Evolutionary conservation across 2,329 filamentous ascomycete genomes (phyloP).

Genomic region (Talaromyces sp.): DNA sequence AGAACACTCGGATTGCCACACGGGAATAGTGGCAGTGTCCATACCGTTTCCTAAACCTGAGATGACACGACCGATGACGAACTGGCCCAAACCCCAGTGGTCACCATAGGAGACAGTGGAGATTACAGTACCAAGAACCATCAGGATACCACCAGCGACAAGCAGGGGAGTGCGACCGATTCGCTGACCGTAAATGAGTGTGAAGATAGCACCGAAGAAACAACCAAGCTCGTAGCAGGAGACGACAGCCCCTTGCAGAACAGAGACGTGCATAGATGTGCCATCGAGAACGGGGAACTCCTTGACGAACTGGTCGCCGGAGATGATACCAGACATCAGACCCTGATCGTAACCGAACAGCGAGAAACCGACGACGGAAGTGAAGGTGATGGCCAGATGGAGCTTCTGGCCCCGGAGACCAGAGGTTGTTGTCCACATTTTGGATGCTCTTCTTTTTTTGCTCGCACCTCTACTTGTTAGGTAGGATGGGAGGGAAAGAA

Average conservation of each 20-base stretch:
- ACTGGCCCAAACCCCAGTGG: slow-evolving; percentile 31
- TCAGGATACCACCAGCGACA: slow-evolving; percentile 50
- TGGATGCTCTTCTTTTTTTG: slow-evolving; percentile 6
- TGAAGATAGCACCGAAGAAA: slow-evolving; percentile 28
- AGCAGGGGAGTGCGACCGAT: slow-evolving; percentile 34
- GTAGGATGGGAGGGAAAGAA: background rate
- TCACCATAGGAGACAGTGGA: slow-evolving; percentile 17
- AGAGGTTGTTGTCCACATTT: slow-evolving; percentile 26
- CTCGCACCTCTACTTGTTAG: background rate
- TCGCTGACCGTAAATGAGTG: slow-evolving; percentile 21
- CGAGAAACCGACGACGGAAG: slow-evolving; percentile 49
- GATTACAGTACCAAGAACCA: slow-evolving; percentile 28
- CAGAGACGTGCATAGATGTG: slow-evolving; percentile 22
- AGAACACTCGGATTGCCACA: slow-evolving; percentile 34
- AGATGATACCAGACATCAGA: slow-evolving; percentile 62
- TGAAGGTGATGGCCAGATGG: slow-evolving; percentile 21
- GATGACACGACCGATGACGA: slow-evolving; percentile 23
- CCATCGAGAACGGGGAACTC: slow-evolving; percentile 17
- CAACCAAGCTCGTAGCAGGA: slow-evolving; percentile 49
- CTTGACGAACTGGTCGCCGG: slow-evolving; percentile 19
- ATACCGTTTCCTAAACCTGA: slow-evolving; percentile 33
- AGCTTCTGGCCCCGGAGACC: slow-evolving; percentile 22
- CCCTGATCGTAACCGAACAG: slow-evolving; percentile 61
- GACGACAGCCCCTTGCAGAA: slow-evolving; percentile 47
- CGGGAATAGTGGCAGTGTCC: slow-evolving; percentile 35